Evolutionary conservation across 768 basidiomycete species (phyloP).

Genomic region (Psilocybe cubensis): DNA sequence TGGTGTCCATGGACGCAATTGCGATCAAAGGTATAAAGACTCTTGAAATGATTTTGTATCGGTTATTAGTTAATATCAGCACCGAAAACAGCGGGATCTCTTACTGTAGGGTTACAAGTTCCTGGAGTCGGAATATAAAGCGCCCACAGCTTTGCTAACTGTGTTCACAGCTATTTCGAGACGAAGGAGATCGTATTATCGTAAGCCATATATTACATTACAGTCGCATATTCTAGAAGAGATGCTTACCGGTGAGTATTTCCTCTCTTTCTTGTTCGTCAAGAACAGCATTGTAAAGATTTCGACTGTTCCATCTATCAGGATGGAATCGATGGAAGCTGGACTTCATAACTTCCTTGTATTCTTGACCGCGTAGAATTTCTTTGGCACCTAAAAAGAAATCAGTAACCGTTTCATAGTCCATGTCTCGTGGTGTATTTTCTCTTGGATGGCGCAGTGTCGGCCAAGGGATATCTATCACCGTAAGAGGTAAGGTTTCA

Average conservation of each 20-base stretch:
- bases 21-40: not conserved
- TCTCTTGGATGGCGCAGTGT: constrained; percentile 55
- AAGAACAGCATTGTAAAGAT: constrained; percentile 57
- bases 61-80: no score
- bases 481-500: constrained; percentile 50
- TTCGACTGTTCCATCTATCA: constrained; percentile 76
- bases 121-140: constrained; percentile 19
- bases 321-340: constrained; percentile 80
- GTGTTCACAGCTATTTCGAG: constrained; percentile 15
- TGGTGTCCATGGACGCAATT: not conserved
- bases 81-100: no score
- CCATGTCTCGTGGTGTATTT: constrained; percentile 66
- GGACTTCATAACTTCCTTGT: constrained; percentile 66
- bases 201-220: no score
- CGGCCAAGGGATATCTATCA: constrained; percentile 78
- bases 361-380: constrained; percentile 64
- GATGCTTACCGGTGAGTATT: constrained; percentile 64
- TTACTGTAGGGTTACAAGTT: no score
- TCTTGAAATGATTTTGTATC: not conserved
- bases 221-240: not conserved
- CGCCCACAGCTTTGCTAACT: constrained; percentile 23
- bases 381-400: constrained; percentile 63
- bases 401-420: constrained; percentile 69
- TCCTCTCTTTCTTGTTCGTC: constrained; percentile 62
- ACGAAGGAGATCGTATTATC: no score